These are phyloP conservation scores for Fusarium drepaniforme DNA, from an alignment of 2,329 filamentous ascomycete species.

Conservation along the genomic window DNA sequence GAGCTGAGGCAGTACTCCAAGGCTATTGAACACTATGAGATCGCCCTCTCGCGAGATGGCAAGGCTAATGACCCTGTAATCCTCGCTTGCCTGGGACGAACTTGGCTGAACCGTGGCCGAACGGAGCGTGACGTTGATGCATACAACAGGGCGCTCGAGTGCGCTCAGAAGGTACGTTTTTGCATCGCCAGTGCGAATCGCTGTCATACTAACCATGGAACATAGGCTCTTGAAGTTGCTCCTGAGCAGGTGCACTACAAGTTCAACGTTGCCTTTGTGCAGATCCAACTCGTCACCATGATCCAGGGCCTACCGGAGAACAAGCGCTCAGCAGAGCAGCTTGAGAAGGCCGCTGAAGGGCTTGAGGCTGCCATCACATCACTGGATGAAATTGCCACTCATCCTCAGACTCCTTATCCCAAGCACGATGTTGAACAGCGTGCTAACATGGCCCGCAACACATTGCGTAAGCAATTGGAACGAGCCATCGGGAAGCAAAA, in stretches of 20 bases:
- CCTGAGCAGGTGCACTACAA: slow-evolving; percentile 91
- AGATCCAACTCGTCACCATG: slow-evolving; percentile 90
- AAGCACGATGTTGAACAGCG: slow-evolving; percentile 92
- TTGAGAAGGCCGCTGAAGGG: slow-evolving; percentile 83
- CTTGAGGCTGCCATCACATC: slow-evolving; percentile 87
- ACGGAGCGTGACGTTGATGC: slow-evolving; percentile 68
- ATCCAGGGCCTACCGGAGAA: slow-evolving; percentile 81
- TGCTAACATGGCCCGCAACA: slow-evolving; percentile 97
- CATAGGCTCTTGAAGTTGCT: slow-evolving; percentile 78
- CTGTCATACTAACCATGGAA: slow-evolving; percentile 19
- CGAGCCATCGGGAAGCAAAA: slow-evolving; percentile 85
- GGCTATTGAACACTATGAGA: slow-evolving; percentile 95
- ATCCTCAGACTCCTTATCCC: slow-evolving; percentile 84
- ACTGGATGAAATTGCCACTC: slow-evolving; percentile 72
- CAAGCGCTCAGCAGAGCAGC: slow-evolving; percentile 82
- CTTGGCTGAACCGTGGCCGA: slow-evolving; percentile 86
- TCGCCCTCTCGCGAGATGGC: slow-evolving; percentile 82
- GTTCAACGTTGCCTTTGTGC: slow-evolving; percentile 98
- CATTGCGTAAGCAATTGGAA: slow-evolving; percentile 91
- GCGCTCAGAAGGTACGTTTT: slow-evolving; percentile 70
- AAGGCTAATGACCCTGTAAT: slow-evolving; percentile 81
- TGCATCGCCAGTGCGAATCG: background rate
- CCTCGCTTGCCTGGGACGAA: slow-evolving; percentile 86
- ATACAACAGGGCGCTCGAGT: slow-evolving; percentile 69
- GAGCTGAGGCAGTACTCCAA: slow-evolving; percentile 92